phyloP scores from a whole-genome alignment of 345 rosid genomes.

The Citrus australasica region DNA sequence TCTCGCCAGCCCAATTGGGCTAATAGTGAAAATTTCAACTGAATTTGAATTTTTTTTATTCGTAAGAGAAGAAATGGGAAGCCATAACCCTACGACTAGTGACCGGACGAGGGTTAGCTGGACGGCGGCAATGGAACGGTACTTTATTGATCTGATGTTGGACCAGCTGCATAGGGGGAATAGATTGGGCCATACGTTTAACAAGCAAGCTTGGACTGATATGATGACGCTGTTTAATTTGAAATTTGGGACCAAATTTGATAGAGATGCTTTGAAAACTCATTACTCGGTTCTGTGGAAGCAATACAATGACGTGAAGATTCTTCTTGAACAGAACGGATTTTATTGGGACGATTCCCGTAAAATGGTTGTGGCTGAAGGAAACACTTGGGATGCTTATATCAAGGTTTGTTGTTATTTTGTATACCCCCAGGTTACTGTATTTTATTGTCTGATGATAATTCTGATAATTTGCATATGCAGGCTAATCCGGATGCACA shows the following conservation, averaged over 20 bases:
- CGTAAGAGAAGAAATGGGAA: constrained; percentile 22
- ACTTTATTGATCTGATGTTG: constrained; percentile 37
- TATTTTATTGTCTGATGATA: not conserved
- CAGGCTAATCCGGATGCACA: constrained; percentile 49
- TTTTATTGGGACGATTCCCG: constrained; percentile 39
- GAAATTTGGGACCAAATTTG: constrained; percentile 30
- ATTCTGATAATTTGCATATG: constrained; percentile 5
- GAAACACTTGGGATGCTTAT: constrained; percentile 26
- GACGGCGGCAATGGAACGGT: constrained; percentile 28
- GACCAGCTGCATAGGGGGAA: constrained; percentile 37
- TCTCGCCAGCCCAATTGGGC: no score
- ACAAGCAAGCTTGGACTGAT: constrained; percentile 42
- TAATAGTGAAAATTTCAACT: no score
- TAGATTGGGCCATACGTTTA: constrained; percentile 40
- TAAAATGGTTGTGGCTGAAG: constrained; percentile 35
- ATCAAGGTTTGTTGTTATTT: constrained; percentile 21
- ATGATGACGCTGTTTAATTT: constrained; percentile 31
- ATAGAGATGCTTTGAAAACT: constrained; percentile 32
- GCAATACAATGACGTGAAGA: constrained; percentile 45
- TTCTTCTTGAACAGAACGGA: constrained; percentile 41
- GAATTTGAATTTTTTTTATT: not conserved
- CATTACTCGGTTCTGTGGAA: constrained; percentile 35
- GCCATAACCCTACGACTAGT: constrained; percentile 15
- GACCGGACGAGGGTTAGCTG: constrained; percentile 25
- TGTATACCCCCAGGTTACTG: not conserved